phyloP scores from a whole-genome alignment of 208 protist genomes.

The Leishmania major region DNA sequence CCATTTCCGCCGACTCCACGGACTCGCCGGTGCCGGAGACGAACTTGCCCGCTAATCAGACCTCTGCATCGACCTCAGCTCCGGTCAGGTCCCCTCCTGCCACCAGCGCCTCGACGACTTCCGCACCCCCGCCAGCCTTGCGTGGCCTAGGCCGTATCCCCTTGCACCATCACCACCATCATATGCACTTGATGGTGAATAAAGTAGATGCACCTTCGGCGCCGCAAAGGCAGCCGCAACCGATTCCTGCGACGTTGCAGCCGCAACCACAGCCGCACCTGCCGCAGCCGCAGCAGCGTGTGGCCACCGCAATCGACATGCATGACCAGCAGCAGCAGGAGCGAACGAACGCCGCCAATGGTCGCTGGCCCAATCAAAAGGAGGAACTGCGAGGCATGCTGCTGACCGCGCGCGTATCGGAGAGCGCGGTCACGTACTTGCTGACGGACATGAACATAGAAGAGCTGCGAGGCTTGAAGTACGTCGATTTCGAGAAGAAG shows the following conservation, averaged over 20 bases:
- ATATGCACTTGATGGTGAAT: constrained; percentile 24
- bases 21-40: background rate
- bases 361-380: constrained; percentile 27
- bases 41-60: background rate
- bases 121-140: constrained; percentile 9
- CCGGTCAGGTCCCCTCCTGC: background rate
- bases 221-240: constrained; percentile 7
- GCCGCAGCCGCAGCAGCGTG: constrained; percentile 17
- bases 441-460: constrained; percentile 23
- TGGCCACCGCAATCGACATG: background rate
- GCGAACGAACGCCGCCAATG: background rate
- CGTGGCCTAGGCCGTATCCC: constrained; percentile 21
- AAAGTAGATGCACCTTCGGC: constrained; percentile 3
- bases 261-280: background rate
- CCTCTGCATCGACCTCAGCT: background rate
- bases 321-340: constrained; percentile 11
- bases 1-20: background rate
- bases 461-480: constrained; percentile 31
- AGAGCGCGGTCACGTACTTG: constrained; percentile 22
- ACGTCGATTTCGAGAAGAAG: constrained; percentile 27
- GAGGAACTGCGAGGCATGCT: constrained; percentile 38
- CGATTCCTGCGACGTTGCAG: background rate
- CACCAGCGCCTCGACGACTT: background rate
- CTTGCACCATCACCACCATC: constrained; percentile 39
- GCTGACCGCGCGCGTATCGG: constrained; percentile 26